Conservation (phyloP, 768 basidiomycete genomes). For the Pisolithus microcarpus region DNA sequence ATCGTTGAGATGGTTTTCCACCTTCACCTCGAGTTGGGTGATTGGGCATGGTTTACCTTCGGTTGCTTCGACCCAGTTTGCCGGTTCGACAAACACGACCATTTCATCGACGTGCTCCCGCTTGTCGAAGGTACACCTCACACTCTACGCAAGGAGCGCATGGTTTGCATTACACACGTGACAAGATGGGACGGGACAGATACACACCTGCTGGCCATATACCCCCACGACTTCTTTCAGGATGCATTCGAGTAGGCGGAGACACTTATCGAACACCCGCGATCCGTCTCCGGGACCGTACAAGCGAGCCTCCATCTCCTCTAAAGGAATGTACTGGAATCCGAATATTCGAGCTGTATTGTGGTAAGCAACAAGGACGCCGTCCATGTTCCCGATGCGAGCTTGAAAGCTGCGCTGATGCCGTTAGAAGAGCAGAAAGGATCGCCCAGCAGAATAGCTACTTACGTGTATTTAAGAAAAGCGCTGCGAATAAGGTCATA, state of each 20-base stretch:
- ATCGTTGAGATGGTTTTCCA: constrained; percentile 39
- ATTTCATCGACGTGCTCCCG: constrained; percentile 34
- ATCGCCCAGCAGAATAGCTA: background rate
- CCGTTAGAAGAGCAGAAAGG: background rate
- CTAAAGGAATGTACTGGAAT: constrained; percentile 85
- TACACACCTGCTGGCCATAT: constrained; percentile 60
- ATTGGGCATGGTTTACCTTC: constrained; percentile 38
- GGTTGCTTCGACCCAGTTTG: constrained; percentile 34
- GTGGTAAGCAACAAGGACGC: constrained; percentile 82
- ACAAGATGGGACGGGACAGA: background rate
- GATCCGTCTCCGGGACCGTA: constrained; percentile 58
- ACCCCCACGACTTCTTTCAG: constrained; percentile 47
- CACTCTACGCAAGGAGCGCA: constrained; percentile 31
- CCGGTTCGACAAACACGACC: constrained; percentile 63
- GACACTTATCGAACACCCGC: constrained; percentile 67
- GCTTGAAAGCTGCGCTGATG: constrained; percentile 73
- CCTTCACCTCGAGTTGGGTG: constrained; percentile 49
- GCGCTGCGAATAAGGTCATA: constrained; percentile 92
- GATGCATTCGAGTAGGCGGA: constrained; percentile 63
- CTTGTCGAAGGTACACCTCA: constrained; percentile 59
- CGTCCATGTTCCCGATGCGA: constrained; percentile 96
- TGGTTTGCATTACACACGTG: background rate
- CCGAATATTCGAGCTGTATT: constrained; percentile 85
- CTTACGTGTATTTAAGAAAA: constrained; percentile 87
- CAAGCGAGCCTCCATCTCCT: constrained; percentile 80